Evolutionary conservation across 169 alveolate genomes (phyloP).

Genomic region (Eimeria tenella): DNA sequence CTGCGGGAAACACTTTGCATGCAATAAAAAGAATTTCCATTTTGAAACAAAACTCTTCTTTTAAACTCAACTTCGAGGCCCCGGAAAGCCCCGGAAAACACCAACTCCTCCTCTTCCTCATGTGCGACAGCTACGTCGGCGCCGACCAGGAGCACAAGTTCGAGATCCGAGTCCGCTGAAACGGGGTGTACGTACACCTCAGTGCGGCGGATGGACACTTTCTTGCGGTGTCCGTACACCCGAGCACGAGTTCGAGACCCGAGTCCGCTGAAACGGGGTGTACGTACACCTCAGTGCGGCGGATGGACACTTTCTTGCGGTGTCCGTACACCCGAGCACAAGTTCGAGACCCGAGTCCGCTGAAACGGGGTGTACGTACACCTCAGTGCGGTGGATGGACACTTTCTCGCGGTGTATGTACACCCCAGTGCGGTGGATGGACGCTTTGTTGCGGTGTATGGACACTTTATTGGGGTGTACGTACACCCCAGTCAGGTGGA

Average conservation of each 20-base stretch:
- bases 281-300: background rate
- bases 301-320: conserved; percentile 37
- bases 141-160: conserved; percentile 81
- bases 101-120: conserved; percentile 86
- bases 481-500: no score
- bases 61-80: conserved; percentile 89
- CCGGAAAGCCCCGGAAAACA: conserved; percentile 88
- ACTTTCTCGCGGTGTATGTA: conserved; percentile 7
- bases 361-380: background rate
- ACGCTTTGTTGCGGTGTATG: no score
- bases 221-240: conserved; percentile 7
- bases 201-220: no score
- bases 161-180: conserved; percentile 75
- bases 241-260: background rate
- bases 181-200: background rate
- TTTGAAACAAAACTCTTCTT: conserved; percentile 84
- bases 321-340: background rate
- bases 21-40: conserved; percentile 93
- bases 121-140: conserved; percentile 85
- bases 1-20: conserved; percentile 89
- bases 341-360: conserved; percentile 49
- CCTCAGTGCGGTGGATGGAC: no score
- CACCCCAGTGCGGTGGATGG: background rate
- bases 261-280: conserved; percentile 37
- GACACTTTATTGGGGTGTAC: no score